Conservation (phyloP, 805 yeast species). For the Saturnispora dispora region DNA sequence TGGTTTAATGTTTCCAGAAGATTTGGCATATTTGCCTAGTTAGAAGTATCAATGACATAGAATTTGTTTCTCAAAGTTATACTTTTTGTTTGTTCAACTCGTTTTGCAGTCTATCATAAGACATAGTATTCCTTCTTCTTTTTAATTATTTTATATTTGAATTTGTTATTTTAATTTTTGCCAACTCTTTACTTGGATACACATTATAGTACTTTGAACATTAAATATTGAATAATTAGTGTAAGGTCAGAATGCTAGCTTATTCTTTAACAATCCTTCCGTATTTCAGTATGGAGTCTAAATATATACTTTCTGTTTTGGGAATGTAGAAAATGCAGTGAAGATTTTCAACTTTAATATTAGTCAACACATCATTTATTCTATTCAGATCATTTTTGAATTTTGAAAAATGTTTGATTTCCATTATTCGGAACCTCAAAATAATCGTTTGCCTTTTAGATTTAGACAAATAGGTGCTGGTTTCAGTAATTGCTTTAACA, state of each 20-base stretch:
- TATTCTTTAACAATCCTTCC: background rate
- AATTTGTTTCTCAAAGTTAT: background rate
- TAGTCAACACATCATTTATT: background rate
- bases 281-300: background rate
- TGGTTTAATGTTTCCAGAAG: conserved; percentile 1
- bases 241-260: background rate
- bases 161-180: too few relatives aligned
- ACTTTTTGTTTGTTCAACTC: background rate
- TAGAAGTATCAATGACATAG: background rate
- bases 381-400: background rate
- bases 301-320: background rate
- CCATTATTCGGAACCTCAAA: background rate
- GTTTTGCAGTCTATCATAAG: background rate
- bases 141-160: background rate
- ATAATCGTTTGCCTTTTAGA: background rate
- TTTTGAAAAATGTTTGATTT: background rate
- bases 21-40: conserved; percentile 5
- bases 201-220: background rate
- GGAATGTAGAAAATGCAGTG: background rate
- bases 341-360: background rate
- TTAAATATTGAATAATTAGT: background rate
- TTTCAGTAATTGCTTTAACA: background rate
- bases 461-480: background rate
- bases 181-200: background rate
- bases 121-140: background rate